phyloP scores from a whole-genome alignment of 78 protist genomes.

The Chrysochromulina tobinii region DNA sequence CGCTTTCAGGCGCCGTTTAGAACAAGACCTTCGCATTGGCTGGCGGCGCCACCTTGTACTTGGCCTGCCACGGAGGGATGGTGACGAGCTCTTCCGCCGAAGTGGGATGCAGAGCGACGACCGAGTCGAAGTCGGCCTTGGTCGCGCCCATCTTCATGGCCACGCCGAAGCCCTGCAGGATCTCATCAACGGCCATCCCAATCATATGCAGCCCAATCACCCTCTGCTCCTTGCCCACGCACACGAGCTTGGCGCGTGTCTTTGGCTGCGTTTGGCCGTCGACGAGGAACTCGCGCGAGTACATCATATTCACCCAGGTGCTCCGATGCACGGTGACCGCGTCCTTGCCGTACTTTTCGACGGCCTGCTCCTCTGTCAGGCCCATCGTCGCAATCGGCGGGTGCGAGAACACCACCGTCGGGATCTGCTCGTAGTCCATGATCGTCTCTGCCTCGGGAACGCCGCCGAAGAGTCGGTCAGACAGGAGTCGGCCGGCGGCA shows the following conservation, averaged over 20 bases:
- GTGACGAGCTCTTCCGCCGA: slow-evolving; percentile 80
- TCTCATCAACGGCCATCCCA: slow-evolving; percentile 88
- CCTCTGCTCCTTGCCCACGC: slow-evolving; percentile 68
- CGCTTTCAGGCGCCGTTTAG: too few species aligned
- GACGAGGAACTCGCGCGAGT: neutral
- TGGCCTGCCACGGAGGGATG: slow-evolving; percentile 37
- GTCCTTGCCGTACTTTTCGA: slow-evolving; percentile 62
- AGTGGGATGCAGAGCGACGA: slow-evolving; percentile 89
- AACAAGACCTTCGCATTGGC: too few species aligned
- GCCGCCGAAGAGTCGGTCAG: slow-evolving; percentile 69
- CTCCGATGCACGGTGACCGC: slow-evolving; percentile 61
- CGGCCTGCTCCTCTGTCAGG: slow-evolving; percentile 62
- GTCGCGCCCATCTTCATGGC: slow-evolving; percentile 56
- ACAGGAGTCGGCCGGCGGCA: slow-evolving; percentile 82
- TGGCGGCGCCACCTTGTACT: too few species aligned
- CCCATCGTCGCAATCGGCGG: slow-evolving; percentile 84
- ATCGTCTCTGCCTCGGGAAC: slow-evolving; percentile 13
- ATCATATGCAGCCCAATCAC: slow-evolving; percentile 86
- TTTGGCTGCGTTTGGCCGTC: slow-evolving; percentile 40
- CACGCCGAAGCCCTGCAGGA: slow-evolving; percentile 69
- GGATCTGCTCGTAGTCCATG: slow-evolving; percentile 69
- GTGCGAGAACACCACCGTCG: slow-evolving; percentile 86
- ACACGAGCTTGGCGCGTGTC: slow-evolving; percentile 83
- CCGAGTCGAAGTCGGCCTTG: slow-evolving; percentile 71
- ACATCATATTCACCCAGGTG: slow-evolving; percentile 69